Evolutionary conservation across 2,329 filamentous ascomycete genomes (phyloP).

Genomic region (Dendryphion nanum): DNA sequence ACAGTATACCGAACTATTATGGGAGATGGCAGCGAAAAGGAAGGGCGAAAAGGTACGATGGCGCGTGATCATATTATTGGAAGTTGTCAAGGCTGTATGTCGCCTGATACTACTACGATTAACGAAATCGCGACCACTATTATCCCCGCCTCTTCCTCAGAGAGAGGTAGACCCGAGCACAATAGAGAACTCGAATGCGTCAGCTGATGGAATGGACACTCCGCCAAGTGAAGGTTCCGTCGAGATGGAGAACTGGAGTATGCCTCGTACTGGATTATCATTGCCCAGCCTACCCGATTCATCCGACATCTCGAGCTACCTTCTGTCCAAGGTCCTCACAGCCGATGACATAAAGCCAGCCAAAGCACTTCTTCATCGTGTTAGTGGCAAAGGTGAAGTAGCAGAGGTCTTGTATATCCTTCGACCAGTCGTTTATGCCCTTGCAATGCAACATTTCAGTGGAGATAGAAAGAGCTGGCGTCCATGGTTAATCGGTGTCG

Average conservation of each 20-base stretch:
- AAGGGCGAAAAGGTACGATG: conserved; percentile 78
- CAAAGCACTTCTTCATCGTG: conserved; percentile 76
- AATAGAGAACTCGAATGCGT: conserved; percentile 50
- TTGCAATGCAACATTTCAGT: conserved; percentile 72
- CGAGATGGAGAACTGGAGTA: conserved; percentile 65
- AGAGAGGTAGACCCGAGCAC: conserved; percentile 72
- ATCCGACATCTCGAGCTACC: conserved; percentile 80
- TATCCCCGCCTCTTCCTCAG: conserved; percentile 82
- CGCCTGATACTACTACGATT: conserved; percentile 75
- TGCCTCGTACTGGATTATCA: conserved; percentile 89
- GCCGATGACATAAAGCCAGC: conserved; percentile 97
- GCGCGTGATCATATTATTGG: conserved; percentile 82
- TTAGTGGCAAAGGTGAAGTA: conserved; percentile 70
- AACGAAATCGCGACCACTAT: conserved; percentile 77
- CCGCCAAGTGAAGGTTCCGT: conserved; percentile 41
- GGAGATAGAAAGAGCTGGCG: conserved; percentile 79
- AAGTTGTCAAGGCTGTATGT: conserved; percentile 83
- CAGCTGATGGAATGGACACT: conserved; percentile 48
- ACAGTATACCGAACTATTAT: conserved; percentile 91
- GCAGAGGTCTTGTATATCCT: conserved; percentile 93
- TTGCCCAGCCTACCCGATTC: conserved; percentile 80
- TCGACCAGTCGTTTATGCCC: conserved; percentile 80
- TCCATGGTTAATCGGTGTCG: conserved; percentile 85
- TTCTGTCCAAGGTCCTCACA: conserved; percentile 85
- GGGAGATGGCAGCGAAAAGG: conserved; percentile 94